Conservation (phyloP, 2,329 filamentous ascomycete genomes). For the Chaetomium sp. region DNA sequence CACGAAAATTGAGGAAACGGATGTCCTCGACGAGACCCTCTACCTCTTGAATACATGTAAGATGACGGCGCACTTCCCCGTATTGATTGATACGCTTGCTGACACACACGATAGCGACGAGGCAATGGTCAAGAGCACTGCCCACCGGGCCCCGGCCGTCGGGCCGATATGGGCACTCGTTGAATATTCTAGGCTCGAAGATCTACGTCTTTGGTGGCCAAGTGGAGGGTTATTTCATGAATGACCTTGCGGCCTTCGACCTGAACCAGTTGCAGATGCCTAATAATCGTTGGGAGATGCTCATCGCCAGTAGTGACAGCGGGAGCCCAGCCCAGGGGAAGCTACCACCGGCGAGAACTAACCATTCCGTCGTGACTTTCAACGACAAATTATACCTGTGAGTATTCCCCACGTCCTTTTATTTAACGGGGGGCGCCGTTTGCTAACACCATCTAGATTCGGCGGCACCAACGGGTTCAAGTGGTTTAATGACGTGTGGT, state of each 20-base stretch:
- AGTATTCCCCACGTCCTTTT: slow-evolving; percentile 44
- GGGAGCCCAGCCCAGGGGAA: slow-evolving; percentile 61
- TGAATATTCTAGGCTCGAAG: slow-evolving; percentile 95
- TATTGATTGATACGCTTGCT: slow-evolving; percentile 10
- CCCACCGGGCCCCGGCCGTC: slow-evolving; percentile 83
- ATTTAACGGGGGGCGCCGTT: slow-evolving; percentile 11
- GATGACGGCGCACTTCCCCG: slow-evolving; percentile 42
- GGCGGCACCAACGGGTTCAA: slow-evolving; percentile 93
- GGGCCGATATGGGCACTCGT: slow-evolving; percentile 90
- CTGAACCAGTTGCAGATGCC: slow-evolving; percentile 91
- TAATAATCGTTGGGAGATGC: slow-evolving; percentile 89
- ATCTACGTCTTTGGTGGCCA: slow-evolving; percentile 98
- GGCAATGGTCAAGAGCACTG: slow-evolving; percentile 94
- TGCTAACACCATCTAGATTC: slow-evolving; percentile 61
- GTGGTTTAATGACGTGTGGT: slow-evolving; percentile 99
- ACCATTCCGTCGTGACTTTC: slow-evolving; percentile 88
- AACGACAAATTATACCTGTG: slow-evolving; percentile 93
- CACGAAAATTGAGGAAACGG: slow-evolving; percentile 92
- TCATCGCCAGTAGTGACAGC: slow-evolving; percentile 74
- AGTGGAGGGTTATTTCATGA: slow-evolving; percentile 97
- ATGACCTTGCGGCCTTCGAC: slow-evolving; percentile 93
- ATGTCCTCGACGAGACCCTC: slow-evolving; percentile 89
- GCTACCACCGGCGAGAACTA: slow-evolving; percentile 86
- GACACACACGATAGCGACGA: slow-evolving; percentile 67
- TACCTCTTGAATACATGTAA: slow-evolving; percentile 97